These are phyloP conservation scores for Tetrapisispora nanseiensis DNA, from an alignment of 805 yeast genomes.

Conservation along the genomic window DNA sequence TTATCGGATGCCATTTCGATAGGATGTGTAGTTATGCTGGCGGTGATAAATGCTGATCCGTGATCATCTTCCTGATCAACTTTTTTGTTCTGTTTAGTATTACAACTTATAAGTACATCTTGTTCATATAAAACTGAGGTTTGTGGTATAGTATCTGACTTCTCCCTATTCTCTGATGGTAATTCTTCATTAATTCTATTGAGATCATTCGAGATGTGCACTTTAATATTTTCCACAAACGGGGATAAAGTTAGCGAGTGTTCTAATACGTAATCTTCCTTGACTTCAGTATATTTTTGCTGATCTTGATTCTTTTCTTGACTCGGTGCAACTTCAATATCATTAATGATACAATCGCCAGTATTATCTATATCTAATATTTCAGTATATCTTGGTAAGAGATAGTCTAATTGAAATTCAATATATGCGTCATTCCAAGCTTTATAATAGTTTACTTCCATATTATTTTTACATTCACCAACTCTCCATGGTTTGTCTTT, in stretches of 20 bases:
- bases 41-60: background rate
- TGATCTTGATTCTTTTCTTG: background rate
- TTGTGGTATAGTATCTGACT: no score
- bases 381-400: background rate
- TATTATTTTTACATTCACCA: background rate
- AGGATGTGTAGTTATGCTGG: background rate
- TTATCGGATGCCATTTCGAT: slow-evolving; percentile 3
- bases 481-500: slow-evolving; percentile 46
- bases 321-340: no score
- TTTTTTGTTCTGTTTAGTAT: no score
- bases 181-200: no score
- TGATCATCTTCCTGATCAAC: background rate
- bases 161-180: no score
- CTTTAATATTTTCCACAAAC: background rate
- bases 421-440: background rate
- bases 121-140: background rate
- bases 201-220: background rate
- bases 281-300: no score
- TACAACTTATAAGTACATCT: background rate
- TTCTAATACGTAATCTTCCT: background rate
- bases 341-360: no score
- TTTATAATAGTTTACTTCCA: background rate
- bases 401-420: background rate
- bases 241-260: background rate
- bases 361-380: background rate